Percentiles rank a stretch among this genome's conserved stretches.
Conservation (phyloP, 257 asterid genomes). For the Mitragyna speciosa region DNA sequence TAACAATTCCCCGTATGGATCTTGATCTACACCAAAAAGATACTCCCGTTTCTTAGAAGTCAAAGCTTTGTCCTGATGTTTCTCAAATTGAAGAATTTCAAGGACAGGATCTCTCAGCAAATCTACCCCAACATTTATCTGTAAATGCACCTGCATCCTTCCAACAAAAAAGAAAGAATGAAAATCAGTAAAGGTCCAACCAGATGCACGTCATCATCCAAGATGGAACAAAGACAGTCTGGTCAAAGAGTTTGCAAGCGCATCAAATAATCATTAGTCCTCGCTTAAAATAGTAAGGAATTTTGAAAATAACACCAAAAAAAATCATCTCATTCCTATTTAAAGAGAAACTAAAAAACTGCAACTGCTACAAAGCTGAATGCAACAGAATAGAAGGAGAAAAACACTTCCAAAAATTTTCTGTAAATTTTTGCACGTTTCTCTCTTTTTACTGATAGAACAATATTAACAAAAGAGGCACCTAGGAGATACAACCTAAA, state of each 20-base stretch:
- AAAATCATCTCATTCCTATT: not conserved
- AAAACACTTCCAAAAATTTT: not conserved
- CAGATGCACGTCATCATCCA: constrained; percentile 14
- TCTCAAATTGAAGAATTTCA: constrained; percentile 95
- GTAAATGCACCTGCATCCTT: constrained; percentile 99
- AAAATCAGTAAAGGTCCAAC: constrained; percentile 45
- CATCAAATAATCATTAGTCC: not conserved
- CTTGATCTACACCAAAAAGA: constrained; percentile 43
- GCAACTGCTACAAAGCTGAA: not conserved
- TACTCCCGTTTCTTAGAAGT: constrained; percentile 44
- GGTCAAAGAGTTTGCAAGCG: not conserved
- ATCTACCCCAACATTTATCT: constrained; percentile 76
- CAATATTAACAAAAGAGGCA: not conserved
- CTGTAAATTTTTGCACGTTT: not conserved
- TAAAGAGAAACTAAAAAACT: not conserved
- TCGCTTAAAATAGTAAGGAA: not conserved
- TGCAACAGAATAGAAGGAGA: not conserved
- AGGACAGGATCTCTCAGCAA: constrained; percentile 76
- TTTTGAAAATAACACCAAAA: not conserved
- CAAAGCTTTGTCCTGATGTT: constrained; percentile 54
- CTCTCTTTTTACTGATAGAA: not conserved
- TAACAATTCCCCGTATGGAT: constrained; percentile 75
- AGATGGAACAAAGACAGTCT: not conserved
- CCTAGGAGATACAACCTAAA: not conserved
- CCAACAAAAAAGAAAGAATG: constrained; percentile 65